These are phyloP conservation scores for Saprolegnia parasitica DNA, from an alignment of 352 stramenopile species.

Conservation along the genomic window DNA sequence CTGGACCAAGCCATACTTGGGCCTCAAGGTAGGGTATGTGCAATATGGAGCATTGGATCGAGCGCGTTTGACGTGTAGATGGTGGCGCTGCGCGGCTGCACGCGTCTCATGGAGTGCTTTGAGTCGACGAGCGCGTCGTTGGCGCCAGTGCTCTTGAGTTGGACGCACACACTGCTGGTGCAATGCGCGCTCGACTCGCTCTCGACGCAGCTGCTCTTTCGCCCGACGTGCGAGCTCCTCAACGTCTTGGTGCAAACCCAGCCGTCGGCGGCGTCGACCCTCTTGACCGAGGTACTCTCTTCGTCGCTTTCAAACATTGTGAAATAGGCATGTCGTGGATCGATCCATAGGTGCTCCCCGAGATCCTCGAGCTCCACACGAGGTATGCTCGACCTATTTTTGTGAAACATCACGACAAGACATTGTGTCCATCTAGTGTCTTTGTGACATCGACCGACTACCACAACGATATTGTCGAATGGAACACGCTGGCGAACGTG, in stretches of 20 bases:
- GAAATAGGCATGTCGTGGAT: no score
- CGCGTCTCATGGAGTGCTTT: constrained; percentile 20
- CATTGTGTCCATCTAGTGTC: neutral
- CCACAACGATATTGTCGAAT: constrained; percentile 22
- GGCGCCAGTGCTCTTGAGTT: neutral
- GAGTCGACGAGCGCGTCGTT: neutral
- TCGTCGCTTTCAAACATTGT: no score
- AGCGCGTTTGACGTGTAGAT: constrained; percentile 9
- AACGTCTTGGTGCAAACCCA: constrained; percentile 25
- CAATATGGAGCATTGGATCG: neutral
- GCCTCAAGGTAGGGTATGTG: constrained; percentile 15
- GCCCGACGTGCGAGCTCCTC: constrained; percentile 19
- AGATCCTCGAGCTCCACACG: neutral
- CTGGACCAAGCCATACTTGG: constrained; percentile 24
- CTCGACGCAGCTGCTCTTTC: constrained; percentile 17
- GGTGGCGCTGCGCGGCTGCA: constrained; percentile 23
- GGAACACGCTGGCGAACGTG: neutral
- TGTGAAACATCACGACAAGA: neutral
- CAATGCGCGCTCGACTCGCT: neutral
- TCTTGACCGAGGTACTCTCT: constrained; percentile 8
- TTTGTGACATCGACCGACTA: neutral
- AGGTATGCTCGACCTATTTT: constrained; percentile 2
- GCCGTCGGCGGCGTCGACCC: neutral
- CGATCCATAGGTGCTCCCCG: constrained; percentile 6
- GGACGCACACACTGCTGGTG: neutral